Conservation (phyloP, 305 asterid genomes). For the Fraxinus platypoda region DNA sequence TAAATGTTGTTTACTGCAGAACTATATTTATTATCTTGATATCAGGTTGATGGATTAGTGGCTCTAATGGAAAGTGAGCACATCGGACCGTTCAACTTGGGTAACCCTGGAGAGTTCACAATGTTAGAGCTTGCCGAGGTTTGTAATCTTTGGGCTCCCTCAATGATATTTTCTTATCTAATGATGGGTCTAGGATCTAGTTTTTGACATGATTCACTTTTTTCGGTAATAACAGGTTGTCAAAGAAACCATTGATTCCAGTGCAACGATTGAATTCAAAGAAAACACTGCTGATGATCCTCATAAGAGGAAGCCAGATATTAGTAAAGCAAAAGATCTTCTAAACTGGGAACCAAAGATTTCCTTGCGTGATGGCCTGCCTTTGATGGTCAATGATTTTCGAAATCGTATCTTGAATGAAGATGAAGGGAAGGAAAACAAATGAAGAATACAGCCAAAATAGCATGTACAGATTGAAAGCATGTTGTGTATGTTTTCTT, state of each 20-base stretch:
- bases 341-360: slow-evolving; percentile 96
- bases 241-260: slow-evolving; percentile 48
- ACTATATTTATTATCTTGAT: not conserved
- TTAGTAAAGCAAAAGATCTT: slow-evolving; percentile 78
- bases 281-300: slow-evolving; percentile 96
- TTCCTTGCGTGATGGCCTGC: slow-evolving; percentile 79
- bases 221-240: slow-evolving; percentile 41
- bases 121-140: slow-evolving; percentile 55
- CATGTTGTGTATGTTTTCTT: slow-evolving; percentile 26
- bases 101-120: slow-evolving; percentile 57
- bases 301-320: slow-evolving; percentile 95
- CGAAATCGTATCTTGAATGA: slow-evolving; percentile 48
- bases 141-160: slow-evolving; percentile 14
- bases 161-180: not conserved
- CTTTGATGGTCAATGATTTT: slow-evolving; percentile 90
- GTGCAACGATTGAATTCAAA: slow-evolving; percentile 42
- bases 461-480: slow-evolving; percentile 43
- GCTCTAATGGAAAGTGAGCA: slow-evolving; percentile 55
- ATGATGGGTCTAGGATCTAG: not conserved
- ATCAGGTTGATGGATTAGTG: slow-evolving; percentile 49
- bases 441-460: slow-evolving; percentile 23
- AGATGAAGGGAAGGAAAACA: slow-evolving; percentile 45
- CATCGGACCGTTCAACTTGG: slow-evolving; percentile 55
- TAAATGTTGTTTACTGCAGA: not conserved
- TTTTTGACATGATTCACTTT: not conserved